Conservation (phyloP, 2,329 filamentous ascomycete genomes). For the Exophiala dermatitidis region DNA sequence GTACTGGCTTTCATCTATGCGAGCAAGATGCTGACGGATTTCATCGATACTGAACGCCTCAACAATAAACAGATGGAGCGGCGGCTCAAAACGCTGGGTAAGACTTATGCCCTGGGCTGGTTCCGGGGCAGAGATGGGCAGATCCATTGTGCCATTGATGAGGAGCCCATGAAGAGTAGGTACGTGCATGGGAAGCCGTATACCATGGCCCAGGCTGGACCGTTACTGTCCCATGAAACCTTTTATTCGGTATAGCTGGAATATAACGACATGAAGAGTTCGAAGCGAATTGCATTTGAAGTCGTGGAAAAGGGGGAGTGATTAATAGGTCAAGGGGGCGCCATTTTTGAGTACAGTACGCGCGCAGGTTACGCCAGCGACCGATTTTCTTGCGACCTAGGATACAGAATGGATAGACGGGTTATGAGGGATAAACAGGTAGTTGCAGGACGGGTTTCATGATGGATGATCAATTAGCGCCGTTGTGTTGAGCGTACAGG, state of each 20-base stretch:
- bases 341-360: too few relatives aligned
- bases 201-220: conserved; percentile 28
- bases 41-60: conserved; percentile 62
- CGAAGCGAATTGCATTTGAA: too few relatives aligned
- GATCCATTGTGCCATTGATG: conserved; percentile 68
- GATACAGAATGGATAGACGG: too few relatives aligned
- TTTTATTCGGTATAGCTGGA: conserved; percentile 18
- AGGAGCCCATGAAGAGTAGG: conserved; percentile 60
- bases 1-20: conserved; percentile 73
- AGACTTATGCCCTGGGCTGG: conserved; percentile 70
- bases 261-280: background rate
- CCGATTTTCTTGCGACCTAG: too few relatives aligned
- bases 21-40: conserved; percentile 70
- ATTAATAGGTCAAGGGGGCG: too few relatives aligned
- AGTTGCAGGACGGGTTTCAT: too few relatives aligned
- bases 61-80: conserved; percentile 55
- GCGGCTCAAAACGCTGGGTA: conserved; percentile 53
- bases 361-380: too few relatives aligned
- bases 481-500: too few relatives aligned
- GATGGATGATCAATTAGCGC: too few relatives aligned
- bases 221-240: conserved; percentile 16
- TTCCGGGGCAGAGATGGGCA: conserved; percentile 65
- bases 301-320: too few relatives aligned
- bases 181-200: conserved; percentile 56
- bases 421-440: too few relatives aligned